Base-by-base conservation (phyloP, 1,284 basidiomycete species). In the Apiotrichum brassicae region DNA sequence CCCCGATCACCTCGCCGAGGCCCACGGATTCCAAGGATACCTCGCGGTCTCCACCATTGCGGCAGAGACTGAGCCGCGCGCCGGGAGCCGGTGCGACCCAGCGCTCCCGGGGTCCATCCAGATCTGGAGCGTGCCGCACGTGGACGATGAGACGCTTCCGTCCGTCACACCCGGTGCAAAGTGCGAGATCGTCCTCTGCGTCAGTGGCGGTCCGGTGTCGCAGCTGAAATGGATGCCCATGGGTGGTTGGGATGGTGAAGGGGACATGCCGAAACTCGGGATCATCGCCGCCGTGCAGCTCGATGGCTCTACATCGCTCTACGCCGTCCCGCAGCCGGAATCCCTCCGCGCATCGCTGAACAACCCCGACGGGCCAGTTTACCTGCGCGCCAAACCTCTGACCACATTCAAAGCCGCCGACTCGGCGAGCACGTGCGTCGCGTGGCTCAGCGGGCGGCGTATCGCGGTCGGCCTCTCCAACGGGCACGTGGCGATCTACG, bases 161-260 rank as follows among this genome's bases (percentile, higher is more conserved):
- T 23, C 23, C 5, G 28, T 19, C 11, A 36, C 38, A 4, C 36
- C 46, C 2, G 22, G 12, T 23, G 8, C 26, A 39, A 5, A 36
- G 34, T 71, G 70, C 50, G 65, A 67, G 54, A 40, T 71, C 39
- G 63, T 72, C 1, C 60, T 94, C 0, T 91, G 88, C 58, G 58
- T 88, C 6, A 82, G 89, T 18, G 78, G 78, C 23, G 87, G 88
- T 0, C 79, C 84, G 4, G 85, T 82, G 4, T 79, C 82, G 57
- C 83, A 87, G 45, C 64, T 91, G 16, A 87, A 84, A 70, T 95
- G 91, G 90, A 92, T 89, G 71, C 91, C 90, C 4, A 66, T 88
- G 32, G 88, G 88, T 0, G 80, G 83, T 18, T 80, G 87, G 61
- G 87, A 90, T 61, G 50, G 68, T 42, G 75, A 74, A 37, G 58